These are phyloP conservation scores for Naegleria gruberi DNA, from an alignment of 208 protist genomes.

Conservation along the genomic window DNA sequence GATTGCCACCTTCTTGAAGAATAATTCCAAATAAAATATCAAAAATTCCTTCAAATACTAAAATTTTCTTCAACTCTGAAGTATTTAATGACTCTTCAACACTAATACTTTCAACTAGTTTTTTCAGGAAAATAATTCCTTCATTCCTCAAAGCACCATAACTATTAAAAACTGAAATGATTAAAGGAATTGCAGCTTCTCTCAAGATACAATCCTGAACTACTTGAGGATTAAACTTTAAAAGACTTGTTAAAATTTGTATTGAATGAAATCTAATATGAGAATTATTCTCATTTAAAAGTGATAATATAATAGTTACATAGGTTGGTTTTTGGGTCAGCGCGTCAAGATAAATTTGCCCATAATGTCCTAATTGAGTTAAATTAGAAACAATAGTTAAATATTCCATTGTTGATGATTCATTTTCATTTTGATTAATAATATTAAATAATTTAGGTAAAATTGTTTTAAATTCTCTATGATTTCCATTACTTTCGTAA, in stretches of 20 bases:
- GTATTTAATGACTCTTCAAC: neutral
- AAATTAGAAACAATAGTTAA: neutral
- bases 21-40: constrained; percentile 13
- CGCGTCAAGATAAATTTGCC: neutral
- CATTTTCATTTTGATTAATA: neutral
- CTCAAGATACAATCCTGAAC: neutral
- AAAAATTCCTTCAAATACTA: constrained; percentile 8
- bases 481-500: neutral
- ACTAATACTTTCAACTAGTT: neutral
- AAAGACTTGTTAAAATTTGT: neutral
- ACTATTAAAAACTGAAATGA: neutral
- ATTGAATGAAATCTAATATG: constrained; percentile 5
- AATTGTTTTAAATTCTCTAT: neutral
- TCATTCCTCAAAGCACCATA: neutral
- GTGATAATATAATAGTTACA: neutral
- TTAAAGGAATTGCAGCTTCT: neutral
- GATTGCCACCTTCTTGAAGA: neutral
- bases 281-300: neutral
- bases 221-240: neutral
- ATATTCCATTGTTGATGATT: neutral
- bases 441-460: neutral
- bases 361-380: neutral
- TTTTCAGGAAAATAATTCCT: neutral
- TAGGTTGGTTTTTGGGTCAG: neutral
- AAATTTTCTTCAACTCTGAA: neutral